Conservation (phyloP, 208 protist genomes). For the Acanthamoeba castellanii region DNA sequence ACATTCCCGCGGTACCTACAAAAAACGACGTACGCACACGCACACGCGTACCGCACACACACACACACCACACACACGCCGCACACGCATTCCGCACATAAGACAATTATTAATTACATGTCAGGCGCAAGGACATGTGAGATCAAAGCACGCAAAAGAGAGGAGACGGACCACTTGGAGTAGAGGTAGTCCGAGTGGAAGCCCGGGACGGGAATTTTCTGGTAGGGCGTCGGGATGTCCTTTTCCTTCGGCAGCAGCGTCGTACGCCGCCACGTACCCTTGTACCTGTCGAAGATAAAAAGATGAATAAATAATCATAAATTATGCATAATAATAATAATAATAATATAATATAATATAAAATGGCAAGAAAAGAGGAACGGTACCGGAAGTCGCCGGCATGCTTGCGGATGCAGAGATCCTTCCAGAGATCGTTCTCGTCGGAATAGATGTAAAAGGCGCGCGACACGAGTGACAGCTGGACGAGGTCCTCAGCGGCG, state of each 20-base stretch:
- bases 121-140: not conserved
- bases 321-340: not conserved
- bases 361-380: not conserved
- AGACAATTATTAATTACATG: too few relatives aligned
- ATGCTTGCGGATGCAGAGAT: constrained; percentile 70
- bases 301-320: not conserved
- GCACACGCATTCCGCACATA: too few relatives aligned
- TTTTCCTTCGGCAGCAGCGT: constrained; percentile 58
- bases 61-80: not conserved
- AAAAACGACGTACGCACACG: too few relatives aligned
- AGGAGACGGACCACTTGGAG: constrained; percentile 27
- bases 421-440: constrained; percentile 69
- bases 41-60: too few relatives aligned
- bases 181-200: constrained; percentile 74
- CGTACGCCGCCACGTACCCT: constrained; percentile 68
- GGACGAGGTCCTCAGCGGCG: constrained; percentile 48
- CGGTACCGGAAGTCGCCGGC: constrained; percentile 17
- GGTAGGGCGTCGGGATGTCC: constrained; percentile 20
- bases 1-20: constrained; percentile 62
- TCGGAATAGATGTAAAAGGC: constrained; percentile 72
- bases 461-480: constrained; percentile 27
- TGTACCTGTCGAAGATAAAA: constrained; percentile 17
- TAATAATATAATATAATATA: not conserved
- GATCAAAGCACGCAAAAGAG: not conserved
- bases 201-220: constrained; percentile 64